Base-by-base conservation (phyloP, 2,329 filamentous ascomycete species). In the Monosporascus sp. region DNA sequence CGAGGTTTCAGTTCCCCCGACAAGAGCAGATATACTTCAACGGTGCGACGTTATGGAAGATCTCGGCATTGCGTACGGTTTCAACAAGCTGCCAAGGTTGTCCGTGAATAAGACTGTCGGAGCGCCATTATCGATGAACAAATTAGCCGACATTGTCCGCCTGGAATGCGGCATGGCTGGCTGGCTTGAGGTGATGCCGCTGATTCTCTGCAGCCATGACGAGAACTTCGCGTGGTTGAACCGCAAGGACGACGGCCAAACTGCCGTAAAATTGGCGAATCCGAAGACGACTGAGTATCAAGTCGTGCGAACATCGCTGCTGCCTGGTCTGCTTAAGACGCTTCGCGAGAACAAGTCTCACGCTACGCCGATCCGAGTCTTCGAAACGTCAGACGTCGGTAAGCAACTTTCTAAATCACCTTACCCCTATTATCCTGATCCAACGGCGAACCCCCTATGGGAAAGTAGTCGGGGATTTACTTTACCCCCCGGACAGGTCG, bases 21-120 rank as follows among this genome's bases (percentile, higher is more conserved):
- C 92, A 47, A 85, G 94, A 58, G 93, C 94, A 48, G 94, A 99
- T 70, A 87, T 99, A 43, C 85, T 99, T 35, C 94, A 99, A 72
- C 89, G 97, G 68, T 95, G 91, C 64, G 94, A 99, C 69, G 89
- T 99, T 62, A 99, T 99, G 93, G 94, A 99, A 75, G 95, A 99
- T 68, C 86, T 95, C 20, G 94, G 91, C 41, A 94, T 99, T 60
- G 91, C 91, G 51, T 97, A 97, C 71, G 94, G 95, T 60, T 99
- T 96, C 82, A 99, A 99, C 79, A 91, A 89, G 58, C 86, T 99
- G 19, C 92, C 93, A 1, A 87, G 91, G 50, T 85, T 87, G 48
- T 91, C 93, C 66, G 91, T 92, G 8, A 91, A 86, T 71, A 92
- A 91, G 67, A 88, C 89, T 24, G 88, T 97, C 56, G 95, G 90